These are phyloP conservation scores for Monosporascus sp. DNA, from an alignment of 2,329 filamentous ascomycete species.

Conservation along the genomic window DNA sequence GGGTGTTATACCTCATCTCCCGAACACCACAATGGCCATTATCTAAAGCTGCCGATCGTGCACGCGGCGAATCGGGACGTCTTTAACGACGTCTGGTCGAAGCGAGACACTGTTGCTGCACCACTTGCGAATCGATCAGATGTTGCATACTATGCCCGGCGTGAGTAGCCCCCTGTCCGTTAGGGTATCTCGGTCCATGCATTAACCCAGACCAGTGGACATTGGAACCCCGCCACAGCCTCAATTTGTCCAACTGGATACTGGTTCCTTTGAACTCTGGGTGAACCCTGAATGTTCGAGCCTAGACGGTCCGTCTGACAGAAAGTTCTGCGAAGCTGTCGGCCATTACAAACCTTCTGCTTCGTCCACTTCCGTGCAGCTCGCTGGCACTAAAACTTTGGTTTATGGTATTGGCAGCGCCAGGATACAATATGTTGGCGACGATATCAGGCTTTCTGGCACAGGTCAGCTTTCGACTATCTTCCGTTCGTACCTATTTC, in stretches of 20 bases:
- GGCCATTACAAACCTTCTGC: slow-evolving; percentile 38
- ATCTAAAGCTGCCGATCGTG: slow-evolving; percentile 36
- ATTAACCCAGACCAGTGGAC: slow-evolving; percentile 31
- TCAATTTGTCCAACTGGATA: slow-evolving; percentile 53
- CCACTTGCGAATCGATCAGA: slow-evolving; percentile 46
- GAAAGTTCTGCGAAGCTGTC: slow-evolving; percentile 39
- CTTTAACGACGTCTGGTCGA: slow-evolving; percentile 36
- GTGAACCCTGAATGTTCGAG: slow-evolving; percentile 55
- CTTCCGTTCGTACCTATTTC: neutral
- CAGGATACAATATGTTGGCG: slow-evolving; percentile 45
- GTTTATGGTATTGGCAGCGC: slow-evolving; percentile 48
- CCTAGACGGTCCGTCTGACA: slow-evolving; percentile 35
- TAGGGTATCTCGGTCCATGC: neutral
- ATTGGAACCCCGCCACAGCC: slow-evolving; percentile 51
- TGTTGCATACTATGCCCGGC: slow-evolving; percentile 48
- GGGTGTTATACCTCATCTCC: slow-evolving; percentile 11
- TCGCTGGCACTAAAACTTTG: slow-evolving; percentile 35
- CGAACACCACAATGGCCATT: slow-evolving; percentile 31
- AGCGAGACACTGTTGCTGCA: slow-evolving; percentile 32
- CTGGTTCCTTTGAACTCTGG: slow-evolving; percentile 58
- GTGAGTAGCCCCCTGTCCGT: slow-evolving; percentile 26
- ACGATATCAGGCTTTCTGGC: slow-evolving; percentile 39
- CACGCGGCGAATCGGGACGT: slow-evolving; percentile 37
- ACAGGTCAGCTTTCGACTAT: slow-evolving; percentile 20
- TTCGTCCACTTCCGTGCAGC: slow-evolving; percentile 34